A percentile compares a stretch with the other conserved stretches of the same genome.
Conservation (phyloP, 345 rosid genomes). For the Linum tenue region DNA sequence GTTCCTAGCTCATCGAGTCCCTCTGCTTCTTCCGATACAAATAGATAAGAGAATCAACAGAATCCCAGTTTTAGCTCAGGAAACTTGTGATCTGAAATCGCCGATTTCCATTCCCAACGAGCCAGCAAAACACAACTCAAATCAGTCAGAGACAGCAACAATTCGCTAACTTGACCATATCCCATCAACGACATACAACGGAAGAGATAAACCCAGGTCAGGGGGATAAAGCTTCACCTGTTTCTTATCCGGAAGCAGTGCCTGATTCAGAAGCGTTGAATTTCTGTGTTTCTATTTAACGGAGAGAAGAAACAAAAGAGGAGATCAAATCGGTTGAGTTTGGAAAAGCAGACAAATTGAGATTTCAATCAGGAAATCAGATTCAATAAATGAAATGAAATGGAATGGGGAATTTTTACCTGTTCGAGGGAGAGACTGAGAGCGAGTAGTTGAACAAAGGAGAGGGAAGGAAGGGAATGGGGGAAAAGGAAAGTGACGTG, state of each 20-base stretch:
- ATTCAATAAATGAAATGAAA: background rate
- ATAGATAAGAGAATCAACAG: too few relatives aligned
- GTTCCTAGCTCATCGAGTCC: background rate
- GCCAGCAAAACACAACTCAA: too few relatives aligned
- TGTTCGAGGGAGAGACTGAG: background rate
- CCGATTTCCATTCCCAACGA: background rate
- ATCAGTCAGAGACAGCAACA: background rate
- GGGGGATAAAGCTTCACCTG: background rate
- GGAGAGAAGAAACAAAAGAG: background rate
- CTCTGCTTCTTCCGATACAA: background rate
- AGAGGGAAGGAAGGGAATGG: background rate
- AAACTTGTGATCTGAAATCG: background rate
- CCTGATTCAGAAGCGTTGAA: background rate
- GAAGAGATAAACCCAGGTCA: background rate
- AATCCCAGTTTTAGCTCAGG: background rate
- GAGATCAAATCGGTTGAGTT: background rate
- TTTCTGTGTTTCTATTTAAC: background rate
- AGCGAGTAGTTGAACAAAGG: background rate
- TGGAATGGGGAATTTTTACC: background rate
- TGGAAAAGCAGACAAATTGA: background rate
- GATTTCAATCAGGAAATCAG: background rate
- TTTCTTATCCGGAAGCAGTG: background rate
- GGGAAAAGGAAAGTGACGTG: background rate
- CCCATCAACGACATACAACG: background rate
- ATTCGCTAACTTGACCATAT: background rate